Evolutionary conservation across 2,329 filamentous ascomycete species (phyloP).

Genomic region (Emergomyces africanus): DNA sequence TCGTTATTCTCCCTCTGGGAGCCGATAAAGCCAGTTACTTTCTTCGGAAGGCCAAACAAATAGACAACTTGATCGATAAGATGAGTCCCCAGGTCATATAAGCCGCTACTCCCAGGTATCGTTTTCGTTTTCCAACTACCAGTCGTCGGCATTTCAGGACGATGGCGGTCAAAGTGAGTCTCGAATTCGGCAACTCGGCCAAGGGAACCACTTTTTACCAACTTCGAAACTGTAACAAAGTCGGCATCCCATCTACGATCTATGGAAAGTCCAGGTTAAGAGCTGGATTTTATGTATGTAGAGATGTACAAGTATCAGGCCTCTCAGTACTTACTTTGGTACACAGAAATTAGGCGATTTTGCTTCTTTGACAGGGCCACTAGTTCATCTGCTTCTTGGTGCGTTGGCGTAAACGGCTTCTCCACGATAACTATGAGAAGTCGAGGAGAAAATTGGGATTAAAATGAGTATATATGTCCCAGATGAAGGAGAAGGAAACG

Average conservation of each 20-base stretch:
- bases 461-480: background rate
- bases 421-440: conserved; percentile 52
- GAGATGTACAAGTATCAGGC: background rate
- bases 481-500: background rate
- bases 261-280: conserved; percentile 10
- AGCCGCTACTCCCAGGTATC: conserved; percentile 52
- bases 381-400: conserved; percentile 53
- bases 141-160: conserved; percentile 40
- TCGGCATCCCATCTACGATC: conserved; percentile 66
- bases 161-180: conserved; percentile 68
- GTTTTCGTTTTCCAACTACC: conserved; percentile 53
- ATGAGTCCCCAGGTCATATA: conserved; percentile 67
- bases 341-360: conserved; percentile 49
- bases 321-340: conserved; percentile 41
- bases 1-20: conserved; percentile 50
- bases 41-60: conserved; percentile 55
- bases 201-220: conserved; percentile 47
- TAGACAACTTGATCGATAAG: conserved; percentile 62
- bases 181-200: conserved; percentile 67
- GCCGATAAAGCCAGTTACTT: conserved; percentile 55
- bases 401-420: conserved; percentile 68
- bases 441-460: background rate
- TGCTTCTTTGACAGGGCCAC: conserved; percentile 41
- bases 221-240: conserved; percentile 55
- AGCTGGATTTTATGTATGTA: background rate